Base-by-base conservation (phyloP, 1,284 basidiomycete genomes). In the Chondrostereum purpureum region DNA sequence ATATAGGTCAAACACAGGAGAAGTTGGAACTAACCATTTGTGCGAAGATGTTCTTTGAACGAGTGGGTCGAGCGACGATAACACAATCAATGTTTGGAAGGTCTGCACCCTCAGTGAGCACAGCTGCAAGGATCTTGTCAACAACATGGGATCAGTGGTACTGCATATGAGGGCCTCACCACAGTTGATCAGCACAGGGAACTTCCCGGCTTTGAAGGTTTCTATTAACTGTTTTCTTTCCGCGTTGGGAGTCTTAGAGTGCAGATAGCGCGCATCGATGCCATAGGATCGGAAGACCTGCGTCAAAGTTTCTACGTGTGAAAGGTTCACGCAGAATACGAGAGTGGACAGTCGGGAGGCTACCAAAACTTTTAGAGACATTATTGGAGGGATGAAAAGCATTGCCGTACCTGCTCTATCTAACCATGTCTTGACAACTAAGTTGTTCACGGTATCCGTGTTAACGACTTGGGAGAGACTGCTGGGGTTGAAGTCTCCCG, bases 81-180 rank as follows among this genome's bases (percentile, higher is more conserved):
- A 97, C 77, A 52, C 93, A 96, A 57, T 98, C 95, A 44, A 97
- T 89, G 55, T 90, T 89, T 0, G 89, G 90, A 41, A 94, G 89
- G 64, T 93, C 91, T 5, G 90, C 77, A 1, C 92, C 92, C 67
- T 96, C 93, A 0, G 92, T 94, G 52, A 98, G 70, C 43, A 98
- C 88, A 18, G 87, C 89, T 91, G 44, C 16, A 45, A 46, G 36
- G 2, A 40, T 45, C 24, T 16, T 13, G 33, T 43, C 44, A 23
- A 21, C 16, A 10, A 31, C 6, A 21, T 39, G 12, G 19, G 22
- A 39, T 34, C n/a, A 37, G 14, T 13, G 4, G 45, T 18, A 22
- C 4, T 37, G 12, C 12, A 27, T 4, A 43, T 23, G 18, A 27
- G 23, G 14, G 14, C 64, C 77, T 39, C 47, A 88, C 91, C 87